Conservation (phyloP, 2,329 filamentous ascomycete genomes). For the Cladophialophora bantiana region DNA sequence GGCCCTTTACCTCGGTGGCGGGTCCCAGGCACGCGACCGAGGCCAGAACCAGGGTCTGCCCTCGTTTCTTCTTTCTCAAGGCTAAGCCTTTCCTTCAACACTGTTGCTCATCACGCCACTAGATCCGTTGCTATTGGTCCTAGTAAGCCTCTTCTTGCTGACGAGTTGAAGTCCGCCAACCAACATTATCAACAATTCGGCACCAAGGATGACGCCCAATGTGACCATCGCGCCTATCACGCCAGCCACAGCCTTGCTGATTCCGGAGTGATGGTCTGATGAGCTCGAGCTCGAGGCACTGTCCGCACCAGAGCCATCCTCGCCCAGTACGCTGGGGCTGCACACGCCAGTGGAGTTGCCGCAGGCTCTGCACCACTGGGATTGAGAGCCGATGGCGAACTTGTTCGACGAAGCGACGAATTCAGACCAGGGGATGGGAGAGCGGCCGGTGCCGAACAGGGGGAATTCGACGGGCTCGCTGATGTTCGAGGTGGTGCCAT, state of each 20-base stretch:
- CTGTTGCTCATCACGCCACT: neutral
- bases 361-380: constrained; percentile 77
- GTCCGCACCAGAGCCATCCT: constrained; percentile 41
- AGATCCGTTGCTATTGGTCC: constrained; percentile 15
- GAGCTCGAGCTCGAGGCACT: constrained; percentile 40
- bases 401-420: constrained; percentile 70
- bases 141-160: constrained; percentile 57
- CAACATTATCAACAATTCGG: constrained; percentile 62
- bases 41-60: neutral
- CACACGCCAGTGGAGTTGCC: constrained; percentile 75
- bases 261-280: constrained; percentile 46
- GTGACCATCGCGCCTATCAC: constrained; percentile 79
- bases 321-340: constrained; percentile 51
- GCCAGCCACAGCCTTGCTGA: constrained; percentile 77
- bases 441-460: constrained; percentile 64
- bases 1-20: too few species aligned
- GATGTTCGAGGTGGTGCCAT: constrained; percentile 60
- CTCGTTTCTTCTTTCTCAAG: neutral
- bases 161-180: constrained; percentile 65
- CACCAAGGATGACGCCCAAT: constrained; percentile 66
- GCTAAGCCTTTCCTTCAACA: constrained; percentile 13
- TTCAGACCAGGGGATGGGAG: constrained; percentile 69
- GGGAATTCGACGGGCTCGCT: constrained; percentile 61
- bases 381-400: constrained; percentile 70
- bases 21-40: too few species aligned